Evolutionary conservation across 257 asterid genomes (phyloP), one percentile per base, ranked within the genome.

Genomic region (Nicotiana tabacum): DNA sequence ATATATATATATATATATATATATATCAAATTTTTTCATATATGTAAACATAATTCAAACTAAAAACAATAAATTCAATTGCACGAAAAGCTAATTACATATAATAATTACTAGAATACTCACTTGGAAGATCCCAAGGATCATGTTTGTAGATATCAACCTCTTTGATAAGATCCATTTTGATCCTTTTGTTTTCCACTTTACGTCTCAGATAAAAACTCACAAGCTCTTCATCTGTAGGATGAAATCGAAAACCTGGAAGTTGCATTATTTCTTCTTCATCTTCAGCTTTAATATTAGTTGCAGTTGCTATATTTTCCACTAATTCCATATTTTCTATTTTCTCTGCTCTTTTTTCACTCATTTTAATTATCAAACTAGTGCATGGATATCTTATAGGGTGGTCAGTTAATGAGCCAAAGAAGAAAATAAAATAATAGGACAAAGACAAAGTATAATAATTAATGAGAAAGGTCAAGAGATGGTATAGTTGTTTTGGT

Each of bases 231-330:
- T 81, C 83, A 39, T 81, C 83, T 0, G 83, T 81, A 0, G 83
- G 83, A 32, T 81, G 83, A 66, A 81, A 81, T 9, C 83, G 67
- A 66, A 81, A 81, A 9, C 83, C 83, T 10, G 83, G 83, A 57
- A 81, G 78, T 1, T 66, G 33, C 24, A 81, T 37, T 3, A 43
- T 65, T 66, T 66, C 76, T 51, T 66, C 83, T 46, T 81, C 18
- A 21, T 81, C 78, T 8, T 24, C 27, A 29, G 15, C 43, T 24
- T 33, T 21, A 1, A 6, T 62, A 55, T 33, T 72, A 46, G 21
- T 30, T 15, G 35, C 69, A 35, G 21, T 48, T 39, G 13, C 29
- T 64, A 33, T 9, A 24, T 15, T 48, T 79, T 79, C 70, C 21
- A 24, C 78, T 37, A 43, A 43, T 8, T 70, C 78, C 67, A 53